phyloP scores from a whole-genome alignment of 345 rosid genomes.

The Geranium rotundifolium region DNA sequence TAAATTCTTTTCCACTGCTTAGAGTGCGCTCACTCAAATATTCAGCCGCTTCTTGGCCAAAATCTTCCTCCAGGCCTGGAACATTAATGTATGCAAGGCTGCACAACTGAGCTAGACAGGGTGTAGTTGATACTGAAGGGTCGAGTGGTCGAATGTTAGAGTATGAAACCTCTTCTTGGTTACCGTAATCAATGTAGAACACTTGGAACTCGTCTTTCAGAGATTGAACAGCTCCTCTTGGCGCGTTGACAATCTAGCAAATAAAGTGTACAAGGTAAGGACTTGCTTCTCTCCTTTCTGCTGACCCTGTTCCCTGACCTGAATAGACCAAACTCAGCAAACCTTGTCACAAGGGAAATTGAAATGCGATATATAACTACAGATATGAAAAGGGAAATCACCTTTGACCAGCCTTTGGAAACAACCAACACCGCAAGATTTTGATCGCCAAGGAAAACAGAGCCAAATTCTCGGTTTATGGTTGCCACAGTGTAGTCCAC shows the following conservation, averaged over 20 bases:
- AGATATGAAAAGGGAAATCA: constrained; percentile 11
- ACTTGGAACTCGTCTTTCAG: too few relatives aligned
- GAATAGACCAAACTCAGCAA: constrained; percentile 13
- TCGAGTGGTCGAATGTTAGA: too few relatives aligned
- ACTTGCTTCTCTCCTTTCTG: constrained; percentile 88
- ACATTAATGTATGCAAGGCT: constrained; percentile 86
- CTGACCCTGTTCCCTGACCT: constrained; percentile 82
- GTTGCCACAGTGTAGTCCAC: constrained; percentile 69
- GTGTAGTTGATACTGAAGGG: constrained; percentile 54
- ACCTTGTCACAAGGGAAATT: constrained; percentile 1
- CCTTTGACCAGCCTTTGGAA: constrained; percentile 93
- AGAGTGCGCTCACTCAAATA: constrained; percentile 54
- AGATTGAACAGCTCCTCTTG: too few relatives aligned
- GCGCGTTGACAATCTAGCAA: too few relatives aligned
- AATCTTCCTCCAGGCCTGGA: constrained; percentile 72
- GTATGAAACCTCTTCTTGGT: too few relatives aligned
- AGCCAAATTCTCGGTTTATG: constrained; percentile 83
- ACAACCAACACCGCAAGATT: constrained; percentile 71
- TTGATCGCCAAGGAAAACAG: constrained; percentile 72
- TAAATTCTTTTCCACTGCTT: constrained; percentile 60
- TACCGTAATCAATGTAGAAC: too few relatives aligned
- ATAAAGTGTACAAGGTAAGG: constrained; percentile 32
- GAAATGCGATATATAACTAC: constrained; percentile 3
- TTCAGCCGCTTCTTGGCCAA: constrained; percentile 75
- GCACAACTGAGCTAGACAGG: constrained; percentile 89